These are phyloP conservation scores for Cyberlindnera galapagoensis DNA, from an alignment of 805 yeast genomes.

Conservation along the genomic window DNA sequence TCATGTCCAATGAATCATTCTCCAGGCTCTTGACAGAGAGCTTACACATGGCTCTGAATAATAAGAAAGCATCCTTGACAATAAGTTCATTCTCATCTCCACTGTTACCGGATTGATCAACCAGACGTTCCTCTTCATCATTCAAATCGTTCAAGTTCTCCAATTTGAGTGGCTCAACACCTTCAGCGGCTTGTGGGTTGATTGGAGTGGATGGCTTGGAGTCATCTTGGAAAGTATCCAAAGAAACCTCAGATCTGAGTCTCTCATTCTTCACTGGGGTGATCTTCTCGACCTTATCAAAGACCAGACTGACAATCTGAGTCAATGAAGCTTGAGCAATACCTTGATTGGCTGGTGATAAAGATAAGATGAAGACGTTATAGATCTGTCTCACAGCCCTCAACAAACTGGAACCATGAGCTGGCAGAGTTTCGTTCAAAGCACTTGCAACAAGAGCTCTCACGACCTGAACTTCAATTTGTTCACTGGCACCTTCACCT, in stretches of 20 bases:
- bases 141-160: conserved; percentile 51
- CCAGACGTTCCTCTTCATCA: conserved; percentile 49
- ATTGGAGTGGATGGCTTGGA: conserved; percentile 3
- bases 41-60: conserved; percentile 93
- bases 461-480: conserved; percentile 85
- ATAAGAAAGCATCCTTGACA: conserved; percentile 85
- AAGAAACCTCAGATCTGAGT: conserved; percentile 15
- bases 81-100: conserved; percentile 58
- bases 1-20: conserved; percentile 68
- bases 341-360: conserved; percentile 78
- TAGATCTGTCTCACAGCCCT: conserved; percentile 92
- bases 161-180: conserved; percentile 44
- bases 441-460: conserved; percentile 88
- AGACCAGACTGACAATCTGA: conserved; percentile 81
- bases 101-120: conserved; percentile 40
- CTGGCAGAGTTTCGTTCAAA: conserved; percentile 69
- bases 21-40: conserved; percentile 82
- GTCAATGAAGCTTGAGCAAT: conserved; percentile 93
- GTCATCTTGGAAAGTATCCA: conserved; percentile 16
- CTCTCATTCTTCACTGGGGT: conserved; percentile 18
- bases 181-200: conserved; percentile 9
- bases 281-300: conserved; percentile 56
- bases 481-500: conserved; percentile 88
- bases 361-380: conserved; percentile 81
- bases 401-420: conserved; percentile 83